Base-by-base conservation (phyloP, 148 eudicot genomes). In the Rhododendron mucronatum region DNA sequence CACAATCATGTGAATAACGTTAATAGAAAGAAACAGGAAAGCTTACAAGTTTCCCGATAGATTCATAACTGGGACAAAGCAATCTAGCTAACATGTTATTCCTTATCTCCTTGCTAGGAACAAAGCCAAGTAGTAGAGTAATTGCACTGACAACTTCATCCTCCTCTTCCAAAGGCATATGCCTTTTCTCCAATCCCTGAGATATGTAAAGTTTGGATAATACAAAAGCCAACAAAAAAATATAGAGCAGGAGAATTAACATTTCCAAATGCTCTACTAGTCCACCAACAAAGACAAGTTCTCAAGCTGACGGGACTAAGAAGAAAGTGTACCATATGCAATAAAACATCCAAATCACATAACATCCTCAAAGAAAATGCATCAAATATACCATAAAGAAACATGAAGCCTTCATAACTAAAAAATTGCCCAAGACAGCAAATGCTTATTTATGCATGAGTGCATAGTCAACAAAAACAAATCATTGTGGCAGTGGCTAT, bases 131-230 rank as follows among this genome's bases (percentile, higher is more conserved):
- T 83, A 93, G 91, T 87, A 91, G 86, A 89, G 97, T 87, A 87
- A 96, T 90, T 83, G 97, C 98, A 89, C 92, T 86, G 82, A 96
- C 87, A 77, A 95, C 91, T 93, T 95, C 98, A 88, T 94, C 98
- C 88, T 96, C 98, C 86, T 95, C 98, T 88, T 95, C 96, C 86
- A 91, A 83, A 61, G 95, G 88, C 86, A 96, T 89, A 69, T 90
- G 88, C 82, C 89, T 92, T 90, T 89, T 94, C 79, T 93, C 98
- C 90, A 96, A 84, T 75, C 94, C 93, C 99, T 96, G 81, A 76
- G 63, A 80, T 13, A 83, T 20, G 76, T 30, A 37, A 15, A 51
- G 57, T 79, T 79, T 45, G 7, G 6, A 45, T 80, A 53, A 28
- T 47, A 5, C 39, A 28, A 8, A 51, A 80, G 83, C 15, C 15